Conservation (phyloP, 164 flowering plant species). For the Magnolia officinalis region DNA sequence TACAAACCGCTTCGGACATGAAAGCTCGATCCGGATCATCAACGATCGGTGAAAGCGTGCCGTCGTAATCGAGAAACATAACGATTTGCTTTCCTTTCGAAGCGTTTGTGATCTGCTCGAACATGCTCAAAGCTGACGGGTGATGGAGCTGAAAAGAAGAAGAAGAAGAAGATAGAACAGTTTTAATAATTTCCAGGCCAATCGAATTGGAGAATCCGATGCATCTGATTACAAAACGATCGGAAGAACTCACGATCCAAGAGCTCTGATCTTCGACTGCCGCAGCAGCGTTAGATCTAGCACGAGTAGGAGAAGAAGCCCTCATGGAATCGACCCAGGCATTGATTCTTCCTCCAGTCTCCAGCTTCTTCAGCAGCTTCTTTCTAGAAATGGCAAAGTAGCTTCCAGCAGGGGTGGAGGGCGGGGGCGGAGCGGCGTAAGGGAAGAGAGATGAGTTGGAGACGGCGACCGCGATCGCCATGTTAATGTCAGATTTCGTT, state of each 20-base stretch:
- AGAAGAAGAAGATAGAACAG: no score
- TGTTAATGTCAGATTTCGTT: constrained; percentile 22
- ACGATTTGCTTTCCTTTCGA: constrained; percentile 78
- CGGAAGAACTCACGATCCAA: constrained; percentile 35
- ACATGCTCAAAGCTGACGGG: constrained; percentile 76
- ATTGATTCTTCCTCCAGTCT: constrained; percentile 37
- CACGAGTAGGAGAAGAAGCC: constrained; percentile 79
- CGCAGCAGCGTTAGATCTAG: constrained; percentile 33
- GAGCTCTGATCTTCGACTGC: constrained; percentile 17
- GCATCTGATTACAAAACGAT: background rate
- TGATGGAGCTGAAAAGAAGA: constrained; percentile 39
- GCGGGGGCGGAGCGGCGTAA: constrained; percentile 10
- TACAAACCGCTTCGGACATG: constrained; percentile 56
- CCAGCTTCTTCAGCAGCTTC: constrained; percentile 36
- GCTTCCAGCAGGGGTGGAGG: constrained; percentile 15
- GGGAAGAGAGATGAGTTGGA: constrained; percentile 31
- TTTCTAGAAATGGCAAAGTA: constrained; percentile 32
- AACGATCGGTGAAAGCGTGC: constrained; percentile 87
- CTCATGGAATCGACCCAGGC: constrained; percentile 77
- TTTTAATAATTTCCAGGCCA: background rate
- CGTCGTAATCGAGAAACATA: constrained; percentile 87
- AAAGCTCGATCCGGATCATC: constrained; percentile 85
- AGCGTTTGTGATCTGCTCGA: constrained; percentile 58
- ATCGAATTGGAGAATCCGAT: background rate
- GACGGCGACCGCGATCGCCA: constrained; percentile 29